Percentiles rank a stretch among this genome's conserved stretches.
phyloP scores from a whole-genome alignment of 2,329 filamentous ascomycete species.

The Penicillium psychrosexuale region DNA sequence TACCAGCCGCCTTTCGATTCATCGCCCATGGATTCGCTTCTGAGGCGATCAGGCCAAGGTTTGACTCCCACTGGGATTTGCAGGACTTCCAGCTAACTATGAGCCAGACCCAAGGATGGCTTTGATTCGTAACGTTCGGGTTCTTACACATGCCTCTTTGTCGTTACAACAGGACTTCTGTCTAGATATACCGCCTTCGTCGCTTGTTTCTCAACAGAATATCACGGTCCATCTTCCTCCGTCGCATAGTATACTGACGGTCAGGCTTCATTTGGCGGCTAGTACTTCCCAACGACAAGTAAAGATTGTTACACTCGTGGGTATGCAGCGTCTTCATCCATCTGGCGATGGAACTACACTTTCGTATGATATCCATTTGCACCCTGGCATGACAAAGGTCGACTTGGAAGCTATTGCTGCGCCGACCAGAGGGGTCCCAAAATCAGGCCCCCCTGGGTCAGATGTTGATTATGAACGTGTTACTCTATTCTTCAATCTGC shows the following conservation, averaged over 20 bases:
- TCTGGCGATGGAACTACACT: conserved; percentile 55
- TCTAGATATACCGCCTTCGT: conserved; percentile 63
- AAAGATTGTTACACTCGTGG: conserved; percentile 71
- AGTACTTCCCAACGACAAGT: conserved; percentile 66
- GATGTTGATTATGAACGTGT: conserved; percentile 69
- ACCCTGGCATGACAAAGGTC: conserved; percentile 71
- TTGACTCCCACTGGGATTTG: background rate
- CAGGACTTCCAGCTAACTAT: background rate
- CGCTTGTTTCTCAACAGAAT: conserved; percentile 66
- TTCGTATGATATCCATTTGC: conserved; percentile 71
- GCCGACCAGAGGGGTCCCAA: conserved; percentile 57
- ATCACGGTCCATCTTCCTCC: conserved; percentile 67
- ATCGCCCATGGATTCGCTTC: conserved; percentile 40
- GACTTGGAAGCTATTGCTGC: conserved; percentile 75
- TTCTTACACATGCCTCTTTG: conserved; percentile 67
- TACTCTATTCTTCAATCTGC: conserved; percentile 70
- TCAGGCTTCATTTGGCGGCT: conserved; percentile 64
- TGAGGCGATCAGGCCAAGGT: conserved; percentile 49
- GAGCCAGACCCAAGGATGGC: conserved; percentile 56
- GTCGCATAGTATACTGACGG: conserved; percentile 67
- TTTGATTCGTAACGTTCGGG: conserved; percentile 63
- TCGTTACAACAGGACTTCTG: conserved; percentile 60
- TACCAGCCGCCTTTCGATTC: conserved; percentile 24
- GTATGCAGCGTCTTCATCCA: conserved; percentile 59
- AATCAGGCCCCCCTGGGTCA: conserved; percentile 56